These are phyloP conservation scores for Leccinum olivaceopallidum DNA, from an alignment of 768 basidiomycete species.

Conservation along the genomic window DNA sequence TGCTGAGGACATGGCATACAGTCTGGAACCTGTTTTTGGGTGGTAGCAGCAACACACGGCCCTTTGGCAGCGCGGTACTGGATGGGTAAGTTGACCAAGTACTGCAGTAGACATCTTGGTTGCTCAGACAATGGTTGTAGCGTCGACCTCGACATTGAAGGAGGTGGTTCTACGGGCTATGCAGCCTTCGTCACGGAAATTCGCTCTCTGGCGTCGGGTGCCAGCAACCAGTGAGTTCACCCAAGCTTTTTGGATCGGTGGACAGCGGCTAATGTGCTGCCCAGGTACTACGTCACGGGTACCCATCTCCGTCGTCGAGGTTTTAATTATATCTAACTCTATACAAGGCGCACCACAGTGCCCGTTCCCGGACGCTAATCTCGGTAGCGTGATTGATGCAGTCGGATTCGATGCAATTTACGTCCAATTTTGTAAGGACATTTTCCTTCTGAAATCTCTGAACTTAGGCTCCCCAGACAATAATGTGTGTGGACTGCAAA, in stretches of 20 bases:
- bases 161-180: constrained; percentile 53
- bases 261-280: constrained; percentile 2
- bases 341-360: constrained; percentile 42
- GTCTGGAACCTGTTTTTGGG: constrained; percentile 51
- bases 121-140: constrained; percentile 28
- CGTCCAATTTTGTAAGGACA: constrained; percentile 57
- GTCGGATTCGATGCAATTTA: constrained; percentile 73
- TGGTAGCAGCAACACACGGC: constrained; percentile 42
- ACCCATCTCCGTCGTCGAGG: neutral
- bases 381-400: constrained; percentile 58
- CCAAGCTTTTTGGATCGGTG: neutral
- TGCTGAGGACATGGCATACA: constrained; percentile 7
- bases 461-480: constrained; percentile 35
- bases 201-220: constrained; percentile 25
- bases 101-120: neutral
- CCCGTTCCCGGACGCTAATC: constrained; percentile 65
- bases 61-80: constrained; percentile 46
- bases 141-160: constrained; percentile 75
- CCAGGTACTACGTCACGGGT: constrained; percentile 64
- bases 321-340: neutral
- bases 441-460: neutral
- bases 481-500: constrained; percentile 43
- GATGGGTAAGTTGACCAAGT: constrained; percentile 41
- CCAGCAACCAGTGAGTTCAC: constrained; percentile 22
- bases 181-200: constrained; percentile 42